Evolutionary conservation across 306 rosid species (phyloP).

Genomic region (Trifolium subterraneum): DNA sequence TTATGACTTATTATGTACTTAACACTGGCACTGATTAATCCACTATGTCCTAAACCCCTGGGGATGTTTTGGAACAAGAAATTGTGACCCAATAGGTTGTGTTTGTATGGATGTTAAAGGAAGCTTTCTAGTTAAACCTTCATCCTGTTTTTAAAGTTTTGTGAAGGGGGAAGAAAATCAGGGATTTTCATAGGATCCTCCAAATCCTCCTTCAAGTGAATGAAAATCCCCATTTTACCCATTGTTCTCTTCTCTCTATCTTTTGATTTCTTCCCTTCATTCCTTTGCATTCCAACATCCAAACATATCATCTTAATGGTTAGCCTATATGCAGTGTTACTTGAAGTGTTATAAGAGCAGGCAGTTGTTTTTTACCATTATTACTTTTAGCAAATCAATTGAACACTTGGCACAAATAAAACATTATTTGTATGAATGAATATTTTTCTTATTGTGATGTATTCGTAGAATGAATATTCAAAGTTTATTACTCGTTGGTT

Average conservation of each 20-base stretch:
- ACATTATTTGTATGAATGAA: not conserved
- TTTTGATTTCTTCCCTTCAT: conserved; percentile 4
- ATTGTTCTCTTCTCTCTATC: not conserved
- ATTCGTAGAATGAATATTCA: not conserved
- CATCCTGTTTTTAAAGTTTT: not conserved
- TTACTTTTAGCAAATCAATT: not conserved
- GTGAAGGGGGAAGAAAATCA: not conserved
- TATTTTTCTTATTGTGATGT: not conserved
- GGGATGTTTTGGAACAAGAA: conserved; percentile 11
- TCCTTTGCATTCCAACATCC: not conserved
- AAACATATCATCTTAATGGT: conserved; percentile 16
- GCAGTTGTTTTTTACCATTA: conserved; percentile 1
- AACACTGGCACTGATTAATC: not conserved
- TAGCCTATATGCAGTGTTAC: not conserved
- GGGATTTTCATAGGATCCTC: conserved; percentile 4
- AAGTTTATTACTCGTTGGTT: conserved; percentile 39
- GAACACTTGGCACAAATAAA: not conserved
- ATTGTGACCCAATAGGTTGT: not conserved
- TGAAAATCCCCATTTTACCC: not conserved
- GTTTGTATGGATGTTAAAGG: not conserved
- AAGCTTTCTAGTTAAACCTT: not conserved
- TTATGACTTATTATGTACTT: not conserved
- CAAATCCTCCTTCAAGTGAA: not conserved
- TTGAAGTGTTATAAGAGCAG: not conserved
- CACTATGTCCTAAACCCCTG: too few relatives aligned